A percentile compares a stretch with the other conserved stretches of the same genome.
Evolutionary conservation across 2,329 filamentous ascomycete genomes (phyloP).

Genomic region (Aspergillus felis): DNA sequence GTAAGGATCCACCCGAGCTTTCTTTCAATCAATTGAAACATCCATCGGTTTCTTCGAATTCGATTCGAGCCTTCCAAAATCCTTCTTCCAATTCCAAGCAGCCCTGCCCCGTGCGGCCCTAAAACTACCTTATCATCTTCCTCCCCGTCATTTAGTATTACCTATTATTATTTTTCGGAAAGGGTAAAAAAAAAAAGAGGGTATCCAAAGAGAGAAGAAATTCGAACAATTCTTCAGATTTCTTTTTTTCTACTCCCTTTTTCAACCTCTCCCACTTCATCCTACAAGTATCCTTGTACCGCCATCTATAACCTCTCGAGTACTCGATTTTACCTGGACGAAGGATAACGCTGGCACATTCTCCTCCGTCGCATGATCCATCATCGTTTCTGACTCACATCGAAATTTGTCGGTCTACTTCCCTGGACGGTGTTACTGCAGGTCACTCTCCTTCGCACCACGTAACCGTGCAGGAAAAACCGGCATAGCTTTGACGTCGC

Average conservation of each 20-base stretch:
- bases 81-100: slow-evolving; percentile 12
- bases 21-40: slow-evolving; percentile 23
- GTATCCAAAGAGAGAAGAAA: neutral
- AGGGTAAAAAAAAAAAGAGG: neutral
- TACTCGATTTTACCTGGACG: slow-evolving; percentile 5
- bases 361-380: slow-evolving; percentile 25
- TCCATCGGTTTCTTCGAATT: slow-evolving; percentile 23
- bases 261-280: neutral
- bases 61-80: slow-evolving; percentile 23
- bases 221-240: neutral
- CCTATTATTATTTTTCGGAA: neutral
- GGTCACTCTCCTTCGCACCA: slow-evolving; percentile 26
- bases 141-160: slow-evolving; percentile 5
- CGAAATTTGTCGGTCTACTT: neutral
- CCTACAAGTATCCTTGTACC: slow-evolving; percentile 1
- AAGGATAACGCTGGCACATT: slow-evolving; percentile 14
- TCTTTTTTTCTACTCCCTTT: neutral
- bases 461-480: slow-evolving; percentile 33
- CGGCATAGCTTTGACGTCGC: slow-evolving; percentile 25
- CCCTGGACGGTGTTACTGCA: slow-evolving; percentile 22
- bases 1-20: slow-evolving; percentile 16
- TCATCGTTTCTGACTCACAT: slow-evolving; percentile 20
- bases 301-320: slow-evolving; percentile 6
- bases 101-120: neutral
- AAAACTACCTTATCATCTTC: slow-evolving; percentile 11